A percentile compares a stretch with the other conserved stretches of the same genome.
phyloP scores from a whole-genome alignment of 2,329 filamentous ascomycete genomes.

The Harringtonia lauricola region DNA sequence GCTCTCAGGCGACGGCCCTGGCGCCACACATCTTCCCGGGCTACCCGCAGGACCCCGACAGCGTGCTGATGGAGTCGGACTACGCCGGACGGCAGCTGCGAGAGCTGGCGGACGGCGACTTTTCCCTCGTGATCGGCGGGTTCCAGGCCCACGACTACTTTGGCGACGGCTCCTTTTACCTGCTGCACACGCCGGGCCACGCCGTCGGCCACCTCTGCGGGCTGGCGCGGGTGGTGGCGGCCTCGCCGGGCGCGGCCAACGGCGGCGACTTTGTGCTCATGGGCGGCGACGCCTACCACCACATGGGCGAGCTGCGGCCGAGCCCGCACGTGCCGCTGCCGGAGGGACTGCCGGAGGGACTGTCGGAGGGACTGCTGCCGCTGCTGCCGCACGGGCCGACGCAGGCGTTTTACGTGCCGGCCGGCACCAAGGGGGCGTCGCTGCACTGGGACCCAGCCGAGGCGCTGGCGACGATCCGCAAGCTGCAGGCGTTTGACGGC shows the following conservation, averaged over 20 bases:
- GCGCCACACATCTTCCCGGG: conserved; percentile 4
- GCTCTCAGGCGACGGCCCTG: not conserved
- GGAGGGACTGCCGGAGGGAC: conserved; percentile 14
- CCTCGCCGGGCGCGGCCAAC: conserved; percentile 12
- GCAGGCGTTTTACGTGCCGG: conserved; percentile 20
- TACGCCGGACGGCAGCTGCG: conserved; percentile 13
- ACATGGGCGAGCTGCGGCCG: conserved; percentile 18
- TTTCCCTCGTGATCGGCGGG: conserved; percentile 15
- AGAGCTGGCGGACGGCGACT: conserved; percentile 18
- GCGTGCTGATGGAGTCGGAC: conserved; percentile 16
- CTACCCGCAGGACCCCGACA: conserved; percentile 8
- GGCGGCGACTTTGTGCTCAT: conserved; percentile 20
- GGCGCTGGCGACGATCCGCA: conserved; percentile 27
- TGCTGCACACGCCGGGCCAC: conserved; percentile 17
- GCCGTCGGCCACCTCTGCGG: conserved; percentile 25
- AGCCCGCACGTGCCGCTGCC: conserved; percentile 20
- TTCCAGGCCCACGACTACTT: conserved; percentile 17
- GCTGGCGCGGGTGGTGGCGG: conserved; percentile 24
- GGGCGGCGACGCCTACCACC: conserved; percentile 24
- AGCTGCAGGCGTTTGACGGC: conserved; percentile 33
- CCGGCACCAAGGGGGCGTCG: conserved; percentile 6
- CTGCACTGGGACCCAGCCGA: conserved; percentile 18
- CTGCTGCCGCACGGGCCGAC: conserved; percentile 21
- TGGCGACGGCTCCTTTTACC: conserved; percentile 18
- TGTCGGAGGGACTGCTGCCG: conserved; percentile 18